Base-by-base conservation (phyloP, 2,329 filamentous ascomycete genomes). In the Talaromyces amestolkiae region DNA sequence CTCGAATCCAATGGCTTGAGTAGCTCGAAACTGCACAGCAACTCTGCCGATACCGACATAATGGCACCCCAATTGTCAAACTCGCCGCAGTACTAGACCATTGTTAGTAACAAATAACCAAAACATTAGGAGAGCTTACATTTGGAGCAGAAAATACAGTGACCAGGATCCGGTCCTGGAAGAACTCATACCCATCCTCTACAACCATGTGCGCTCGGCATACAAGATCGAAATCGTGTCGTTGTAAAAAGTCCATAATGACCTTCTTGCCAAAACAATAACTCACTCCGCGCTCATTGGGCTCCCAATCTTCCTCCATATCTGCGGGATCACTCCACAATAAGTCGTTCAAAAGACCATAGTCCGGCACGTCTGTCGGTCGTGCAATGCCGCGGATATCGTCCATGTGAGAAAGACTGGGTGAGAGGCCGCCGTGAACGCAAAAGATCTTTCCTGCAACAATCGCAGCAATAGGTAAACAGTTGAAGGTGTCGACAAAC, bases 21-120 rank as follows among this genome's bases (percentile, higher is more conserved):
- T 17, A 99, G 84, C 79, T 99, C 95, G 75, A 99, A 99, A 76
- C 93, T 97, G 81, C 95, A 99, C 1, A 99, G 86, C 61, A 99
- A 81, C 78, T 98, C 95, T 15, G 87, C 87, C 1, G 93, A 97
- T 24, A 99, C 95, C 2, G 94, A 97, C 95, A 99, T 99, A 70
- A 98, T 93, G 15, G 95, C 95, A 22, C 95, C 95, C 92, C 95
- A 98, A 69, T 99, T 99, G 76, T 99, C 95, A 71, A 99, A 99
- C 78, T 99, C 95, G 70, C 95, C 95, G 73, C 95, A 99, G 75
- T 99, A 98, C 91, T 96, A 65, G 19, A 11, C 59, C 3, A 66
- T 53, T 27, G 72, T 71, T 70, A 77, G 75, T 69, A 73, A 63
- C 24, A 8, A 10, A 37, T 59, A n/a, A 45, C 9, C 6, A 10